phyloP scores from a whole-genome alignment of 108 stramenopile genomes.

The Cyclotella sp. region DNA sequence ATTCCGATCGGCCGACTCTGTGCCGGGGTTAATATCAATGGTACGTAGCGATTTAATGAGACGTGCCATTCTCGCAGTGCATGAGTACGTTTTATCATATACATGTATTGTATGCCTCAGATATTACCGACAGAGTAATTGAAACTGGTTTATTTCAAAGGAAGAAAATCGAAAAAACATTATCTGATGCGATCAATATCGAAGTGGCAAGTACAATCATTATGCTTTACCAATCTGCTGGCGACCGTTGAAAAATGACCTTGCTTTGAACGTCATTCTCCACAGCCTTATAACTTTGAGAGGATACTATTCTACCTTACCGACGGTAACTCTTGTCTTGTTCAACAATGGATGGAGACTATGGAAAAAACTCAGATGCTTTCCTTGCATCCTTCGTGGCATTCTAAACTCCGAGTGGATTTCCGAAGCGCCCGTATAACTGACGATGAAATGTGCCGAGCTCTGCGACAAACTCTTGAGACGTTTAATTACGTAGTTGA shows the following conservation, averaged over 20 bases:
- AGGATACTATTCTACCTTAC: conserved; percentile 82
- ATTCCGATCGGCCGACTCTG: conserved; percentile 71
- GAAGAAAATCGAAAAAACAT: conserved; percentile 69
- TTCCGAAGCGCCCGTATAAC: conserved; percentile 79
- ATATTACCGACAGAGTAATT: conserved; percentile 73
- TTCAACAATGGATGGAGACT: conserved; percentile 69
- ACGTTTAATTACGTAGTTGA: conserved; percentile 65
- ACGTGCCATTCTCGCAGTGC: no score
- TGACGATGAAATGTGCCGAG: conserved; percentile 79
- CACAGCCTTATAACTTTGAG: conserved; percentile 89
- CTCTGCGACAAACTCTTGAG: conserved; percentile 42
- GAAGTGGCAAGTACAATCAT: conserved; percentile 61
- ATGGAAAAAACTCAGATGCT: conserved; percentile 60
- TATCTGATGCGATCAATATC: conserved; percentile 92
- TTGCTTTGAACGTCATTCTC: not conserved
- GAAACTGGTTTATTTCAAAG: conserved; percentile 63
- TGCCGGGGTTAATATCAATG: conserved; percentile 84
- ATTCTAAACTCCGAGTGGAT: conserved; percentile 55
- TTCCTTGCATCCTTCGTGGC: conserved; percentile 43
- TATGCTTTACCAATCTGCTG: no score
- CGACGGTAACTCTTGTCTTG: conserved; percentile 47
- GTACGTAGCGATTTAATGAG: conserved; percentile 14
- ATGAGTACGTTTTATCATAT: not conserved
- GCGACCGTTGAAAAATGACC: not conserved
- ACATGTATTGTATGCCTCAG: not conserved